Conservation (phyloP, 805 yeast species). For the Barnettozyma populi region DNA sequence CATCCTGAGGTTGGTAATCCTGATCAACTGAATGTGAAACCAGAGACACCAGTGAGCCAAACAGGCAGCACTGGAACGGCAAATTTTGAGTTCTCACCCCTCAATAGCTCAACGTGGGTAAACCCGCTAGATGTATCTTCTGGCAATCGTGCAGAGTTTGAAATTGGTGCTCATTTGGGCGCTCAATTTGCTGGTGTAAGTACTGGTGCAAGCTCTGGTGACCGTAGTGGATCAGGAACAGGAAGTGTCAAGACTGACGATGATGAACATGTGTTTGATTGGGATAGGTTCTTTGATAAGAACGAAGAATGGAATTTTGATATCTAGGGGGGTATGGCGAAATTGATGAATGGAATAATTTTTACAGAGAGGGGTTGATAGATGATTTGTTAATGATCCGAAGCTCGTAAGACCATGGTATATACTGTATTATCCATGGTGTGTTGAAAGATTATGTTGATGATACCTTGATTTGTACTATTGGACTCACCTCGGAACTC, state of each 20-base stretch:
- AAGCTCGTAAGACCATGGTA: no score
- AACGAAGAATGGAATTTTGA: slow-evolving; percentile 14
- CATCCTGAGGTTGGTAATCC: not conserved
- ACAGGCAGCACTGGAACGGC: not conserved
- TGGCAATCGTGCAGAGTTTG: not conserved
- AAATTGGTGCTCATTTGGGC: not conserved
- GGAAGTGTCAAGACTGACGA: slow-evolving; percentile 13
- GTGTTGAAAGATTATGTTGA: no score
- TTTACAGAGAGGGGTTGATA: not conserved
- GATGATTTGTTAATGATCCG: no score
- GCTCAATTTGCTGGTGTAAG: not conserved
- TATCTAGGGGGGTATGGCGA: not conserved
- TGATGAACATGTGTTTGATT: slow-evolving; percentile 22
- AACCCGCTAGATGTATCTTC: not conserved
- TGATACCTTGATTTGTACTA: no score
- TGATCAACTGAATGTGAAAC: not conserved
- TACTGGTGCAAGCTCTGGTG: not conserved
- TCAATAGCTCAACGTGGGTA: not conserved
- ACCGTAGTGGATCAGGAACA: slow-evolving; percentile 2
- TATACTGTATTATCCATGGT: no score
- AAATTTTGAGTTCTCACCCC: not conserved
- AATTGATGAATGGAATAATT: no score
- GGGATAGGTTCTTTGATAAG: slow-evolving; percentile 25
- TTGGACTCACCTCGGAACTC: no score
- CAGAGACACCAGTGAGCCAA: not conserved